A percentile compares a stretch with the other conserved stretches of the same genome.
Evolutionary conservation across 2,329 filamentous ascomycete species (phyloP).

Genomic region (Aureobasidium namibiae): DNA sequence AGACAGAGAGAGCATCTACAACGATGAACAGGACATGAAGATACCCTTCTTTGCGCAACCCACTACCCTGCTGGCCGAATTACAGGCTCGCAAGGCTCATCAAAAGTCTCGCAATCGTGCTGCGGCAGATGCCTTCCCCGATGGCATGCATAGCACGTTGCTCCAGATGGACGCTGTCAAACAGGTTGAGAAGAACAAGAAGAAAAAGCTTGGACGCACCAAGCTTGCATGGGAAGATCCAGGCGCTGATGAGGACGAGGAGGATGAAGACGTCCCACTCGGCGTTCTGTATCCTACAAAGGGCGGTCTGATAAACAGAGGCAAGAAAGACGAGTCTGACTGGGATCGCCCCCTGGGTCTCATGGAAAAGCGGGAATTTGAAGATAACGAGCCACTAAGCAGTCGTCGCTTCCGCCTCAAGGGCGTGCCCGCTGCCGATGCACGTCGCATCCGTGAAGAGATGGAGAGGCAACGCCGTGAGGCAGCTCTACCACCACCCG

Average conservation of each 20-base stretch:
- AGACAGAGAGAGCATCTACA: constrained; percentile 29
- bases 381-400: constrained; percentile 87
- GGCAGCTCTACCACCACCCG: constrained; percentile 19
- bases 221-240: constrained; percentile 86
- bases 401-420: constrained; percentile 66
- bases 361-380: constrained; percentile 72
- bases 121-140: constrained; percentile 50
- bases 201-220: constrained; percentile 61
- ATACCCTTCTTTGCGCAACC: constrained; percentile 59
- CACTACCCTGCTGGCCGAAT: constrained; percentile 83
- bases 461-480: constrained; percentile 22
- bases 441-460: constrained; percentile 17
- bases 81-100: constrained; percentile 84
- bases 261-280: constrained; percentile 81
- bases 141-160: constrained; percentile 84
- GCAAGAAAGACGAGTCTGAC: constrained; percentile 36
- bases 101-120: constrained; percentile 72
- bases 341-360: constrained; percentile 62
- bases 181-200: constrained; percentile 68
- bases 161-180: constrained; percentile 85
- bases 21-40: constrained; percentile 37
- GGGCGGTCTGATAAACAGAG: constrained; percentile 41
- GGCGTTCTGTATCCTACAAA: constrained; percentile 66
- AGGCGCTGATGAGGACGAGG: constrained; percentile 33
- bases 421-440: constrained; percentile 39